Base-by-base conservation (phyloP, 163 green algal genomes). In the Scenedesmus sp. region DNA sequence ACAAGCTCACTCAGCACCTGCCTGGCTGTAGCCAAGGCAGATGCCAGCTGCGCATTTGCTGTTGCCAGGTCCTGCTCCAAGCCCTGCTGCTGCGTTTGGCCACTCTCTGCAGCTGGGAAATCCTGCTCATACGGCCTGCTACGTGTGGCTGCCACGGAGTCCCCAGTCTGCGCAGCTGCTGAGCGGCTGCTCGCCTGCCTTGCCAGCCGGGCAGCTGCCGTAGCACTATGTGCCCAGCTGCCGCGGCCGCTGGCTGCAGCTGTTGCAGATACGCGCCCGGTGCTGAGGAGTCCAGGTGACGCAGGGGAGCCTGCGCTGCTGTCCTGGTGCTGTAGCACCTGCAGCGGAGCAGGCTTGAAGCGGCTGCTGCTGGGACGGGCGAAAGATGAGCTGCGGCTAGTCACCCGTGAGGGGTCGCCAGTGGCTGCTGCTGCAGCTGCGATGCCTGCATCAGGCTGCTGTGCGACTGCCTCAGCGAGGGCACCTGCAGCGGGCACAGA, bases 1-100 rank as follows among this genome's bases (percentile, higher is more conserved):
- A 73, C 60, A 5, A 96, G 87, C 13, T 93, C 91, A 20, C 88
- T 55, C 46, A 95, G 73, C 57, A 95, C 54, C 64, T 84, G 81
- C 79, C 93, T 88, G 13, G 93, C 93, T 5, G 88, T 90, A 70
- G 91, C 91, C 0, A 94, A 23, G 0, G 93, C 92, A 23, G 88
- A 59, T 1, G 93, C 88, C 1, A 95, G 82, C n/a, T 88, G 34
- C 83, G 88, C 88, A 66, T 57, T 88, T 8, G 88, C 81, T 16
- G 26, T 62, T 18, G 88, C 88, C 34, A 92, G 34, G 52, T 89
- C 57, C 10, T 85, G 46, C 55, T 52, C 34, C 54, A 89, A 26
- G 55, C 59, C 10, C n/a, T 88, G 83, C 83, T 88, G 77, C 46
- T 85, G 77, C 77, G 15, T 12, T 34, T 12, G 18, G 59, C 20